phyloP scores from a whole-genome alignment of 1,284 basidiomycete species.

The Phaffia rhodozyma region DNA sequence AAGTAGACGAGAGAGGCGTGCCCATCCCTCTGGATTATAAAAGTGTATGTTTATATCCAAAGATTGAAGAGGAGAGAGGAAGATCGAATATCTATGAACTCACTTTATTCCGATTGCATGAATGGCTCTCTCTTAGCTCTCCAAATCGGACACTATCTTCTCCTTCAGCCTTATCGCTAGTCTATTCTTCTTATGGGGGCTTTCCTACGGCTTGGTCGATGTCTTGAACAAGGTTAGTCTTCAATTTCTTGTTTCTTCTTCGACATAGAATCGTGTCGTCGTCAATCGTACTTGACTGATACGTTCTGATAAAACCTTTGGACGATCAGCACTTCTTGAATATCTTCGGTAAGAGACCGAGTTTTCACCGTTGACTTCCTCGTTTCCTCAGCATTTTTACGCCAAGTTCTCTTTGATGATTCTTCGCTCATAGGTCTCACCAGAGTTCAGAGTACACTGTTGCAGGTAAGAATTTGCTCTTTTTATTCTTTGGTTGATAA shows the following conservation, averaged over 20 bases:
- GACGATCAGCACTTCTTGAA: slow-evolving; percentile 18
- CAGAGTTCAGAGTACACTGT: slow-evolving; percentile 24
- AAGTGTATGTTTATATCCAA: too few relatives aligned
- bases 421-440: slow-evolving; percentile 8
- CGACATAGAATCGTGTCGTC: not conserved
- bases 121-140: not conserved
- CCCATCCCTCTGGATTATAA: too few relatives aligned
- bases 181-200: slow-evolving; percentile 15
- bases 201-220: slow-evolving; percentile 27
- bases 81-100: too few relatives aligned
- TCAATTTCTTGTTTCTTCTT: not conserved
- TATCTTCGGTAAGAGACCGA: not conserved
- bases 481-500: too few relatives aligned
- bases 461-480: slow-evolving; percentile 18
- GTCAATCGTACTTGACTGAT: not conserved
- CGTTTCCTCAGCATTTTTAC: slow-evolving; percentile 9
- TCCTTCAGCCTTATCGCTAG: slow-evolving; percentile 22
- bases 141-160: slow-evolving; percentile 17
- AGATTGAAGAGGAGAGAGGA: too few relatives aligned
- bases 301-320: not conserved
- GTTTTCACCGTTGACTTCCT: slow-evolving; percentile 10
- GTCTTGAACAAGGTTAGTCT: slow-evolving; percentile 20
- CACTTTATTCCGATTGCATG: too few relatives aligned
- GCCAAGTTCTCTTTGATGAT: too few relatives aligned
- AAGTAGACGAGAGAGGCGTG: too few relatives aligned